Evolutionary conservation across 179 eudicot genomes (phyloP).

Genomic region (Monotropa hypopitys): DNA sequence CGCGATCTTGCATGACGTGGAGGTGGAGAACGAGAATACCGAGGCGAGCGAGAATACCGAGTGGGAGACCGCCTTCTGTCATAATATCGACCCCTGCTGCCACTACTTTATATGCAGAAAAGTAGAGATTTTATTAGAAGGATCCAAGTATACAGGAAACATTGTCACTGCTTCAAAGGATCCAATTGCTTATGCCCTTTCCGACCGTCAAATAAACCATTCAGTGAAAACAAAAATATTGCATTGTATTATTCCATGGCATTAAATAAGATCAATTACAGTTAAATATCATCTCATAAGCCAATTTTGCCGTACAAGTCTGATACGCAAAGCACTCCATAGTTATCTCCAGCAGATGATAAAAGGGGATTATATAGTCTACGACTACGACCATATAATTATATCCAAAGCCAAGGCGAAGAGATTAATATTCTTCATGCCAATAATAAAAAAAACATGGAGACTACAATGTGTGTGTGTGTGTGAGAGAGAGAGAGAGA

Average conservation of each 20-base stretch:
- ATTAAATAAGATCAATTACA: background rate
- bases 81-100: slow-evolving; percentile 36
- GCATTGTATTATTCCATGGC: background rate
- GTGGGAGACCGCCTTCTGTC: slow-evolving; percentile 75
- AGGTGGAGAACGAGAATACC: slow-evolving; percentile 63
- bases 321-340: background rate
- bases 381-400: background rate
- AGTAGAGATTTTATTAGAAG: background rate
- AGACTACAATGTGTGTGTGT: too few species aligned
- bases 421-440: background rate
- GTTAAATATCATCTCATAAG: background rate
- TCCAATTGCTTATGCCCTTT: background rate
- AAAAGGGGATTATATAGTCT: background rate
- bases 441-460: background rate
- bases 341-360: background rate
- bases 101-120: background rate
- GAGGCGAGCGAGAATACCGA: slow-evolving; percentile 64
- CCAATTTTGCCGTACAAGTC: background rate
- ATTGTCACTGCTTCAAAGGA: background rate
- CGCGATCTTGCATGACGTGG: slow-evolving; percentile 57
- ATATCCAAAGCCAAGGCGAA: background rate
- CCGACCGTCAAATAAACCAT: background rate
- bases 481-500: background rate
- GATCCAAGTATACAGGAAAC: background rate
- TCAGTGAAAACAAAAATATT: background rate